Base-by-base conservation (phyloP, 352 stramenopile genomes). In the Phytopythium aichiense region DNA sequence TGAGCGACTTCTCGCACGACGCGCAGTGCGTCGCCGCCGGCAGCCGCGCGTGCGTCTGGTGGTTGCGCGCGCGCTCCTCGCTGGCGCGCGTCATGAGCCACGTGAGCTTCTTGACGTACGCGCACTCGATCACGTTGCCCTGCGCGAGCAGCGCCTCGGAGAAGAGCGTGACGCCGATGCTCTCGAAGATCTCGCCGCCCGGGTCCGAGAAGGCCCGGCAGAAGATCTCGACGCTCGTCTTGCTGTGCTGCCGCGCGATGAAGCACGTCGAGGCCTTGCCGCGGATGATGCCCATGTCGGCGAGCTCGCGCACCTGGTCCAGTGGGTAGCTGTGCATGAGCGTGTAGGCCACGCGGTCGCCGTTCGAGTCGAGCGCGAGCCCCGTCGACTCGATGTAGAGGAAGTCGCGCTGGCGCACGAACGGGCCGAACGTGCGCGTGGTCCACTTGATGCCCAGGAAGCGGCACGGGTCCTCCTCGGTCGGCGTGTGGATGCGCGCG, bases 51-150 rank as follows among this genome's bases (percentile, higher is more conserved):
- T 72, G 70, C 16, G 66, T 58, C 6, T 65, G 61, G 56, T 77
- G 60, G 31, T 22, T 54, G 1, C 70, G 58, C 37, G 58, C 64
- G 16, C 49, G 68, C 37, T 33, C 55, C 23, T 60, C 55, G 8
- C 40, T 60, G 15, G 55, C 55, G 12, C 43, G 38, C 15, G 56
- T 60, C 43, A 87, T 76, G 51, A 88, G 72, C 78, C 78, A 87
- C 56, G 69, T 78, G 5, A 90, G 68, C 61, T 90, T 90, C 63
- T 85, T 90, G 61, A 84, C 63, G 62, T 88, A 76, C 20, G 74
- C 72, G 57, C 76, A 83, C 51, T 88, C 77, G 28, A 83, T 73
- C 0, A 87, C 55, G 50, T 77, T 69, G n/a, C 73, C 46, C 8
- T 64, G 67, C 20, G 75, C 66, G 2, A 84, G 56, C 56, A 88